Evolutionary conservation across 116 monocot species (phyloP).

Genomic region (Dioscorea cayenensis): DNA sequence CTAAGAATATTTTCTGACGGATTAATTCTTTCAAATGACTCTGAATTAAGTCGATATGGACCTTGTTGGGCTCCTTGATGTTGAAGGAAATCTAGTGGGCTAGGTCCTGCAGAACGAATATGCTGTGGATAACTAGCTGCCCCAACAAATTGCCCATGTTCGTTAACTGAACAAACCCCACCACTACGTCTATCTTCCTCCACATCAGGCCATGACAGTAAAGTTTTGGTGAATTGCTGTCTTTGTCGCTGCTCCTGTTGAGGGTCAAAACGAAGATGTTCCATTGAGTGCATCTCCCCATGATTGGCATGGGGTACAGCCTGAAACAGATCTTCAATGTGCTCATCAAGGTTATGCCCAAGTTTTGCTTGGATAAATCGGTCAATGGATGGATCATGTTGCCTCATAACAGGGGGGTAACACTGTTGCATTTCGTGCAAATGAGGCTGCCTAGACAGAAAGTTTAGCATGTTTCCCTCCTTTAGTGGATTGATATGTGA

Average conservation of each 20-base stretch:
- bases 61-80: constrained; percentile 25
- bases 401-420: constrained; percentile 32
- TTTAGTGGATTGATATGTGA: constrained; percentile 1
- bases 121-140: constrained; percentile 19
- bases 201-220: constrained; percentile 34
- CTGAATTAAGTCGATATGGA: constrained; percentile 27
- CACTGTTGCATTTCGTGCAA: constrained; percentile 55
- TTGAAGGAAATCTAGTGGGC: constrained; percentile 39
- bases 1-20: constrained; percentile 25
- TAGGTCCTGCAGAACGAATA: constrained; percentile 23
- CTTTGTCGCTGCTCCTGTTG: constrained; percentile 74
- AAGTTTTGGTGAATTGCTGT: constrained; percentile 36
- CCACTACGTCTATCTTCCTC: constrained; percentile 57
- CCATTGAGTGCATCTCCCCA: constrained; percentile 42
- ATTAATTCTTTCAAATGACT: constrained; percentile 48
- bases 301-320: constrained; percentile 41
- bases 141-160: constrained; percentile 53
- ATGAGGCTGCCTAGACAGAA: constrained; percentile 31
- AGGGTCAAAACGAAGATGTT: constrained; percentile 48
- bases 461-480: constrained; percentile 28
- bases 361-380: constrained; percentile 73
- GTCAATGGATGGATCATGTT: constrained; percentile 59
- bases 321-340: constrained; percentile 46
- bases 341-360: constrained; percentile 38
- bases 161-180: constrained; percentile 56